These are phyloP conservation scores for Danielozyma ontarioensis DNA, from an alignment of 805 yeast species.

Conservation along the genomic window DNA sequence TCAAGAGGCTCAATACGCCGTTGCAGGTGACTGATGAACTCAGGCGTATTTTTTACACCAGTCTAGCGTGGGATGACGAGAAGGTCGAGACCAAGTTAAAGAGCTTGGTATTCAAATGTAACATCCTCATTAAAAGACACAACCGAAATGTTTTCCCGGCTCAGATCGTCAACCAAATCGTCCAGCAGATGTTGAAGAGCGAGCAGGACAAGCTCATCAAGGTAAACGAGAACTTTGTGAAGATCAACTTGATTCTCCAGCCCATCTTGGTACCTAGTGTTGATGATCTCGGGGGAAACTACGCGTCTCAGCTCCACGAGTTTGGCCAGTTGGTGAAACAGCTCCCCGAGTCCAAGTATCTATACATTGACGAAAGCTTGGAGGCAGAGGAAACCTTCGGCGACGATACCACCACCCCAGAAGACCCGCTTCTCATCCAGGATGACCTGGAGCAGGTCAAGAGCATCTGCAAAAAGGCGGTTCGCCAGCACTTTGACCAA, in stretches of 20 bases:
- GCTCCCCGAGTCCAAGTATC: slow-evolving; percentile 30
- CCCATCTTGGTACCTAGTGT: slow-evolving; percentile 26
- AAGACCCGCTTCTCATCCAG: slow-evolving; percentile 8
- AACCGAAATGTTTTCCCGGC: slow-evolving; percentile 19
- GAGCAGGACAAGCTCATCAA: slow-evolving; percentile 23
- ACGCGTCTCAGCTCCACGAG: slow-evolving; percentile 11
- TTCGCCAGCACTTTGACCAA: too few species aligned
- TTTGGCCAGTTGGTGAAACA: slow-evolving; percentile 20
- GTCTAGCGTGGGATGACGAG: slow-evolving; percentile 4
- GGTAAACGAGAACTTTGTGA: slow-evolving; percentile 23
- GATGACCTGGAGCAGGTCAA: slow-evolving; percentile 16
- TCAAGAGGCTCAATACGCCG: slow-evolving; percentile 24
- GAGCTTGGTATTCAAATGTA: slow-evolving; percentile 18
- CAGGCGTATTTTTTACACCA: slow-evolving; percentile 9
- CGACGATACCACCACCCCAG: slow-evolving; percentile 2
- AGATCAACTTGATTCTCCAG: slow-evolving; percentile 13
- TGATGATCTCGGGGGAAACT: slow-evolving; percentile 7
- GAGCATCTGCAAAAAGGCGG: neutral
- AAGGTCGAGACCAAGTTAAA: slow-evolving; percentile 8
- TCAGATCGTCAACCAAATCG: slow-evolving; percentile 31
- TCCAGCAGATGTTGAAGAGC: slow-evolving; percentile 29
- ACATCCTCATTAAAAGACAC: slow-evolving; percentile 20
- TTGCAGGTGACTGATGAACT: slow-evolving; percentile 14
- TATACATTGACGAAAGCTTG: slow-evolving; percentile 11
- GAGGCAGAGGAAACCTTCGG: slow-evolving; percentile 2